Percentiles rank a stretch among this genome's conserved stretches.
Conservation (phyloP, 495 filamentous ascomycete genomes). For the Penicillium coffeae region DNA sequence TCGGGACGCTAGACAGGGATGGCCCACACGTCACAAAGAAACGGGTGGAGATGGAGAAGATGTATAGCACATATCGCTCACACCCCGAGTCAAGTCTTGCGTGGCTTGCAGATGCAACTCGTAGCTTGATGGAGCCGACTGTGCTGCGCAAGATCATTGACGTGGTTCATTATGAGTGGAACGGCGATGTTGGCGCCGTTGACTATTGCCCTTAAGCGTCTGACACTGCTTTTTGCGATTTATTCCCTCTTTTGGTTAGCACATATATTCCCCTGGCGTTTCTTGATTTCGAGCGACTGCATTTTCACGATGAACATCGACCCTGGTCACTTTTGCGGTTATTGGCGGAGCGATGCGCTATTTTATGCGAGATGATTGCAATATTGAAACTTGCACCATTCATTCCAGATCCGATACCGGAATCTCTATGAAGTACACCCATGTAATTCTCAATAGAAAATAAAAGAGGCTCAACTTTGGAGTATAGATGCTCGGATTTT, state of each 20-base stretch:
- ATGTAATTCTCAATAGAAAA: too few species aligned
- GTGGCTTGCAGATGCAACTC: conserved; percentile 24
- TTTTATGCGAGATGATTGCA: too few species aligned
- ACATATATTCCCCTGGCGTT: not conserved
- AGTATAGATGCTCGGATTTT: not conserved
- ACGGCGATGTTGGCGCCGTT: conserved; percentile 14
- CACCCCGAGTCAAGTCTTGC: conserved; percentile 10
- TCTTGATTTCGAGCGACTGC: not conserved
- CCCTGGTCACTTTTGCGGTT: too few species aligned
- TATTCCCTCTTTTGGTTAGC: not conserved
- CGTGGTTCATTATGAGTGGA: conserved; percentile 24
- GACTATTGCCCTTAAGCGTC: conserved; percentile 16
- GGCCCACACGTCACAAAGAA: conserved; percentile 6
- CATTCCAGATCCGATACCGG: too few species aligned
- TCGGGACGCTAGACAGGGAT: conserved; percentile 11
- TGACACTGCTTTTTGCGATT: not conserved
- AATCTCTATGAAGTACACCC: too few species aligned
- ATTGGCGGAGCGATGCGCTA: too few species aligned
- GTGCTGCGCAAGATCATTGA: conserved; percentile 17
- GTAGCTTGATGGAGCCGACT: conserved; percentile 19
- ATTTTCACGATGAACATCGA: not conserved
- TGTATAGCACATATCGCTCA: conserved; percentile 8
- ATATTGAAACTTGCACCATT: too few species aligned
- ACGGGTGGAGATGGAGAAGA: conserved; percentile 16
- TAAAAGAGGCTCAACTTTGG: too few species aligned